Base-by-base conservation (phyloP, 2,329 filamentous ascomycete species). In the Phialemonium atrogriseum region DNA sequence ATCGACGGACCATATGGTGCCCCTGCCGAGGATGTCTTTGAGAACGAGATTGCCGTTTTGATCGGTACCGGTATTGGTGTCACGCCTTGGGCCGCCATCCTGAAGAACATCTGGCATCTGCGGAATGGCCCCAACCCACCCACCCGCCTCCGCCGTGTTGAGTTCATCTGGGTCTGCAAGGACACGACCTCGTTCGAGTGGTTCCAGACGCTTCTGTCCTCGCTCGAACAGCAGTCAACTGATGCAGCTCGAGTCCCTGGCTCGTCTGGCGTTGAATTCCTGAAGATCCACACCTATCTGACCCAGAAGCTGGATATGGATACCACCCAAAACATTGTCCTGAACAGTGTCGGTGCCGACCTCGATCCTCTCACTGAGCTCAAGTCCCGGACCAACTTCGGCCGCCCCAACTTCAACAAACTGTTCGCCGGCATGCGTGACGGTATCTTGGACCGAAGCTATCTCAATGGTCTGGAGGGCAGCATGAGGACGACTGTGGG, bases 141-240 rank as follows among this genome's bases (percentile, higher is more conserved):
- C 2, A 78, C 76, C 30, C 84, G 89, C 51, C 79, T 98, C 27
- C 84, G 87, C 37, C 82, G 91, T 56, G 89, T 98, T 19, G 91
- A 98, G 58, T 98, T 98, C 60, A 93, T 98, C 65, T 98, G 91
- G 91, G 81, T 96, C 31, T 95, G 89, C 72, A 91, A 84, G 57
- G 88, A 95, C 51, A 94, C 88, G 0, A 83, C 76, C 20, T 94
- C 88, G 0, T 98, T 98, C 51, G 91, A 96, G 62, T 98, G 91
- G 91, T 96, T 98, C 68, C 91, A 98, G 56, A 87, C 84, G 2
- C 77, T 98, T 1, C 73, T 98, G 11, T 84, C 84, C 1, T 93
- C 85, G 0, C 80, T 98, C 14, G 91, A 98, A 59, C 70, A 79
- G 21, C 91, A 98, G 54, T 88, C 82, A 30, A 70, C 75, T 37